These are phyloP conservation scores for bread wheat (Triticum aestivum) DNA, from an alignment of 176 grass and related monocot species.

Conservation along the genomic window DNA sequence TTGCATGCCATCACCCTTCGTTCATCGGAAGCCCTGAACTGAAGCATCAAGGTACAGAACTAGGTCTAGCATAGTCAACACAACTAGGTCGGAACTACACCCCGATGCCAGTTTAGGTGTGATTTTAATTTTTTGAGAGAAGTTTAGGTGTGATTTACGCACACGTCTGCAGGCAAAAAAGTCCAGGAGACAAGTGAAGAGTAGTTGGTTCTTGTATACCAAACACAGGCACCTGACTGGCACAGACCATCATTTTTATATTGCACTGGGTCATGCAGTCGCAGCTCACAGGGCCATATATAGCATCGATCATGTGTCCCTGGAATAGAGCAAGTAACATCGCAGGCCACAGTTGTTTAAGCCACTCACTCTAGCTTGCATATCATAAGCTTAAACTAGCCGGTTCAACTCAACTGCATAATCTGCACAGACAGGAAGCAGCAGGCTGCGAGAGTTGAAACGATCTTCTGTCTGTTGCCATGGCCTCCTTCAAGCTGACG, in stretches of 20 bases:
- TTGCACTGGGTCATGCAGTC: not conserved
- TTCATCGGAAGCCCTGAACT: constrained; percentile 1
- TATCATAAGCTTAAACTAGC: not conserved
- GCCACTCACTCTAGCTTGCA: not conserved
- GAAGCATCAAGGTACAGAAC: constrained; percentile 26
- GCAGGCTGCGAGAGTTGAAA: not conserved
- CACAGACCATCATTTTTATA: constrained; percentile 22
- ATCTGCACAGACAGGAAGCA: constrained; percentile 10
- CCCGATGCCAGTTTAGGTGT: constrained; percentile 51
- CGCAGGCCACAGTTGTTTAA: constrained; percentile 8
- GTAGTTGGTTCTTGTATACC: constrained; percentile 77
- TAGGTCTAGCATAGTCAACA: constrained; percentile 9
- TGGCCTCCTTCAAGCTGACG: constrained; percentile 41
- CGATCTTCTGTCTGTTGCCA: constrained; percentile 4
- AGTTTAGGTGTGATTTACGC: constrained; percentile 76
- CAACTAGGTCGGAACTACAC: constrained; percentile 33
- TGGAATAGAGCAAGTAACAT: constrained; percentile 9
- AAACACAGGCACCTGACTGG: constrained; percentile 27
- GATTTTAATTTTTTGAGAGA: constrained; percentile 23
- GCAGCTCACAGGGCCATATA: not conserved
- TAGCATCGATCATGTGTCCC: not conserved
- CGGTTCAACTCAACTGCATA: constrained; percentile 13
- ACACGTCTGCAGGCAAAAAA: constrained; percentile 21
- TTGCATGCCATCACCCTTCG: too few relatives aligned
- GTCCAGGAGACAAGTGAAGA: constrained; percentile 59